Percentiles rank a stretch among this genome's conserved stretches.
phyloP scores from a whole-genome alignment of 495 filamentous ascomycete genomes.

The Talaromyces trachyspermus region DNA sequence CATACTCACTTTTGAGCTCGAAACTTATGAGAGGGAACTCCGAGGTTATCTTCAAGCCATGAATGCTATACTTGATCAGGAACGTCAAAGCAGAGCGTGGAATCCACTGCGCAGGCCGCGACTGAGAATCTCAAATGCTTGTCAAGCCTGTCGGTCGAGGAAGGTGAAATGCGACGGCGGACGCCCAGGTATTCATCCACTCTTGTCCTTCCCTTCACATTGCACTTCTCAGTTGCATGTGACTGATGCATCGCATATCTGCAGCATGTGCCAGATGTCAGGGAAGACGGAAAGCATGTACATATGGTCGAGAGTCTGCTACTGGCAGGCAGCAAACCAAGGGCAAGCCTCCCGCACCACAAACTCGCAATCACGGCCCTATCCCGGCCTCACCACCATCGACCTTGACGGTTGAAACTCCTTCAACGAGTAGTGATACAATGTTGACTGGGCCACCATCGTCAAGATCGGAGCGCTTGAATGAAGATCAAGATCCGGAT shows the following conservation, averaged over 20 bases:
- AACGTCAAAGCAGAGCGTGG: background rate
- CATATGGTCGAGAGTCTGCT: conserved; percentile 6
- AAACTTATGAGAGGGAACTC: too few relatives aligned
- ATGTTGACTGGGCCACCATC: background rate
- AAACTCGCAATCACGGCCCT: background rate
- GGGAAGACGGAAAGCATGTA: conserved; percentile 8
- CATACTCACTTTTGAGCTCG: too few relatives aligned
- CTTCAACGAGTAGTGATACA: too few relatives aligned
- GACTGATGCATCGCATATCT: background rate
- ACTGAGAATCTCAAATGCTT: conserved; percentile 16
- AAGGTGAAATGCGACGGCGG: conserved; percentile 23
- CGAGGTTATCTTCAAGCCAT: too few relatives aligned
- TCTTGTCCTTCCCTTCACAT: background rate
- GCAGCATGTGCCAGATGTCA: conserved; percentile 13
- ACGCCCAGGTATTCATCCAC: conserved; percentile 16
- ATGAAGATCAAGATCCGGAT: conserved; percentile 5
- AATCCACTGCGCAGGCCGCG: conserved; percentile 4
- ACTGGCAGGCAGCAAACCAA: conserved; percentile 1
- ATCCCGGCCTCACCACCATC: background rate
- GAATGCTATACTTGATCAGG: too few relatives aligned
- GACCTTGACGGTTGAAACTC: too few relatives aligned
- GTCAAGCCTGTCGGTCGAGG: conserved; percentile 16
- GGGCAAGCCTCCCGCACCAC: background rate
- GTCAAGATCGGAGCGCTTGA: background rate
- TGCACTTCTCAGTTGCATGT: background rate